Evolutionary conservation across 2,329 filamentous ascomycete genomes (phyloP), one percentile per base, ranked within the genome.

Genomic region (Amphichorda felina): DNA sequence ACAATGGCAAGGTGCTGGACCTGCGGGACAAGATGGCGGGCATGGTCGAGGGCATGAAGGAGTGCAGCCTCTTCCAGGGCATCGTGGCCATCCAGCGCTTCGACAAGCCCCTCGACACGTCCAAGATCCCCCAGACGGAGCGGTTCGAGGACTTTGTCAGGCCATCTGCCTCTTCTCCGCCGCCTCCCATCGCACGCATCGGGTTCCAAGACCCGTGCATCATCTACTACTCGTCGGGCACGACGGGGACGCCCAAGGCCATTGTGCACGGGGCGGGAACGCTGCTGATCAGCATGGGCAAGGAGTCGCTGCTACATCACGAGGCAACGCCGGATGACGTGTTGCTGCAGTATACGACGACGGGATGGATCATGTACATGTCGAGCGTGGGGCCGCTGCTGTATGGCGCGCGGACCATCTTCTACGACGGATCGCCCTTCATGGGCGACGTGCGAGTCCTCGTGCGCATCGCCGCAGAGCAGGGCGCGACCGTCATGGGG

Each of bases 321-420:
- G 57, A 61, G 19, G 38, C 57, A 4, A 50, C 43, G 0, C 45
- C 59, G 0, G 49, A 56, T n/a, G 59, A 56, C 30, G 61, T 72
- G 2, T 50, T 55, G 1, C 44, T 75, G 38, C 70, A 75, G 51
- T 75, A 69, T 49, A 75, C 76, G 1, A 81, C 76, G 0, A 86
- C 81, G 0, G 81, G 82, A 0, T 93, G 85, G 85, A 91, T 94
- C 57, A 93, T 94, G 85, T 91, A 89, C 50, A 61, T 87, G 8
- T 59, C 65, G 3, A 71, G 68, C 26, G 62, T 84, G 0, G 63
- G 66, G 15, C 61, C 66, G 4, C 61, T 89, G 7, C 46, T 80
- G 1, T 58, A 66, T 27, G 82, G 83, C 7, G 64, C 66, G 0
- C 66, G 73, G 5, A 63, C 70, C 2, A 56, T 93, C 2, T 61